Evolutionary conservation across 2,329 filamentous ascomycete species (phyloP).

Genomic region (Madurella fahalii): DNA sequence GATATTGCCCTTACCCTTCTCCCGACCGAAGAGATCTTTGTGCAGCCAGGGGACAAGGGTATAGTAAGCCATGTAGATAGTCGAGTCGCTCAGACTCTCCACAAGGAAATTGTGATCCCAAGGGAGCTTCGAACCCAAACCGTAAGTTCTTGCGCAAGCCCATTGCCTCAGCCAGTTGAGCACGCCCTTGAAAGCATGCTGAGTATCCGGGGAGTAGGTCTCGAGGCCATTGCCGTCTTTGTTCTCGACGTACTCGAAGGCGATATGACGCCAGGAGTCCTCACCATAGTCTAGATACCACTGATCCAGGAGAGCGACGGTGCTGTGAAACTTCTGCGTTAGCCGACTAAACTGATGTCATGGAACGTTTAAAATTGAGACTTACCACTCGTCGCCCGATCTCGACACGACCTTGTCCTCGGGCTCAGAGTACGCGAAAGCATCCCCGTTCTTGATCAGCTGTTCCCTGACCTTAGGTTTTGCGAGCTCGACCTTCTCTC

Average conservation of each 20-base stretch:
- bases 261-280: constrained; percentile 76
- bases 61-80: constrained; percentile 86
- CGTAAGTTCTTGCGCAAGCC: constrained; percentile 89
- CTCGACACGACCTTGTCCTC: constrained; percentile 84
- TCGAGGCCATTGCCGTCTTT: constrained; percentile 66
- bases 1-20: constrained; percentile 64
- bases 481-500: constrained; percentile 77
- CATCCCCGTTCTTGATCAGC: constrained; percentile 57
- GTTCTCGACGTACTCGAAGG: constrained; percentile 67
- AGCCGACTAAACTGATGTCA: neutral
- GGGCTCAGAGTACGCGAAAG: constrained; percentile 91
- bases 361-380: neutral
- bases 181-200: constrained; percentile 77
- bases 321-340: constrained; percentile 41
- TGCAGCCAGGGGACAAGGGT: constrained; percentile 66
- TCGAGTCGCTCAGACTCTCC: constrained; percentile 86
- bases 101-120: constrained; percentile 92
- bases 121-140: constrained; percentile 87
- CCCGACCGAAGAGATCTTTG: constrained; percentile 78
- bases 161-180: constrained; percentile 92
- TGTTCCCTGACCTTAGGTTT: constrained; percentile 80
- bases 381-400: constrained; percentile 67
- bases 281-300: constrained; percentile 98
- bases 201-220: constrained; percentile 73
- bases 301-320: constrained; percentile 88